Evolutionary conservation across 2,329 filamentous ascomycete genomes (phyloP).

Genomic region (Fusarium luffae): DNA sequence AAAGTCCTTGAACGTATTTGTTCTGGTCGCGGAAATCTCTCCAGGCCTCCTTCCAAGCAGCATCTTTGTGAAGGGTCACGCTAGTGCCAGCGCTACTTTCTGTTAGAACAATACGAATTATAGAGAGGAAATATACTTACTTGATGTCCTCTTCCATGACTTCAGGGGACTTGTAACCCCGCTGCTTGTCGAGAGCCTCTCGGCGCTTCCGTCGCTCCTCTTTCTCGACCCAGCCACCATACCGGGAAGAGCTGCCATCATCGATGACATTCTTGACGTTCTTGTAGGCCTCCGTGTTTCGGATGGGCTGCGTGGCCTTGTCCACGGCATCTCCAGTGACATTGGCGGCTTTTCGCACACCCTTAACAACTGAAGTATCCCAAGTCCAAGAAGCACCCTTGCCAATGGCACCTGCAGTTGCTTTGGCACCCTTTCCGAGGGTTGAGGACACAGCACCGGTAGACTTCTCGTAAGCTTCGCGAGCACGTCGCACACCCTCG

Average conservation of each 20-base stretch:
- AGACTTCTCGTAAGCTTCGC: slow-evolving; percentile 87
- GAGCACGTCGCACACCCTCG: slow-evolving; percentile 86
- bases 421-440: slow-evolving; percentile 83
- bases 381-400: slow-evolving; percentile 96
- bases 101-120: slow-evolving; percentile 45
- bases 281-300: slow-evolving; percentile 95
- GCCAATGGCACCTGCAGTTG: slow-evolving; percentile 86
- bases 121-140: slow-evolving; percentile 67
- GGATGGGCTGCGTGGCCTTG: slow-evolving; percentile 92
- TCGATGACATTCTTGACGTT: slow-evolving; percentile 96
- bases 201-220: slow-evolving; percentile 87
- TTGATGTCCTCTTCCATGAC: slow-evolving; percentile 85
- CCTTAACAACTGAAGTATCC: slow-evolving; percentile 94
- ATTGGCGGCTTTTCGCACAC: slow-evolving; percentile 85
- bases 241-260: slow-evolving; percentile 94
- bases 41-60: slow-evolving; percentile 99
- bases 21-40: slow-evolving; percentile 91
- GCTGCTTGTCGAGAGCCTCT: slow-evolving; percentile 76
- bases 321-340: slow-evolving; percentile 88
- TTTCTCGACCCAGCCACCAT: slow-evolving; percentile 96
- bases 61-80: slow-evolving; percentile 94
- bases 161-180: slow-evolving; percentile 60
- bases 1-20: slow-evolving; percentile 87
- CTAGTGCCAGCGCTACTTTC: slow-evolving; percentile 85
- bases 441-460: slow-evolving; percentile 84